Conservation (phyloP, 352 stramenopile genomes). For the Globisporangium spinosum region DNA sequence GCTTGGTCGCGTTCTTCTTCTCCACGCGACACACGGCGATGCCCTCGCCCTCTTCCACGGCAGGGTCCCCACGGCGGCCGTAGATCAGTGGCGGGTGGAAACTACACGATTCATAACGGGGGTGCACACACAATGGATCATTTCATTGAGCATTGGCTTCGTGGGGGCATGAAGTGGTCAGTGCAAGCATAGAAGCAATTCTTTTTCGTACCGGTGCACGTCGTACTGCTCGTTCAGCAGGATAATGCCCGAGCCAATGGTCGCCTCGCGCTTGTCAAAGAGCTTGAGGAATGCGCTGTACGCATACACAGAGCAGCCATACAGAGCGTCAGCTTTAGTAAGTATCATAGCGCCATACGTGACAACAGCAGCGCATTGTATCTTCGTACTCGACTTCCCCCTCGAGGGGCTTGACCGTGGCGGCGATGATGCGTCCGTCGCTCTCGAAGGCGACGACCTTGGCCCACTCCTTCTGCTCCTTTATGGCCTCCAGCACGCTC, state of each 20-base stretch:
- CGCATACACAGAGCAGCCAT: slow-evolving; percentile 10
- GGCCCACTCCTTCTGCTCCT: slow-evolving; percentile 64
- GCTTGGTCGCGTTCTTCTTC: slow-evolving; percentile 32
- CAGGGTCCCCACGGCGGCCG: slow-evolving; percentile 59
- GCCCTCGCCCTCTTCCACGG: slow-evolving; percentile 62
- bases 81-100: slow-evolving; percentile 81
- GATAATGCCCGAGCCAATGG: slow-evolving; percentile 68
- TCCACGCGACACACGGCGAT: slow-evolving; percentile 64
- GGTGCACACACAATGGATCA: neutral
- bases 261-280: slow-evolving; percentile 77
- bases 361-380: neutral
- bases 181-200: too few species aligned
- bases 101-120: too few species aligned
- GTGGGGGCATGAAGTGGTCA: too few species aligned
- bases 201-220: slow-evolving; percentile 54
- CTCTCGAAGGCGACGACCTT: slow-evolving; percentile 61
- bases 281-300: slow-evolving; percentile 48
- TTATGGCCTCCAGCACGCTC: slow-evolving; percentile 48
- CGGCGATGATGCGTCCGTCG: slow-evolving; percentile 43
- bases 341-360: neutral
- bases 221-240: slow-evolving; percentile 78
- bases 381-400: slow-evolving; percentile 50
- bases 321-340: neutral
- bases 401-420: slow-evolving; percentile 59
- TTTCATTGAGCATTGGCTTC: neutral